A percentile compares a stretch with the other conserved stretches of the same genome.
These are phyloP conservation scores for Alternaria arbusti DNA, from an alignment of 2,329 filamentous ascomycete species.

Conservation along the genomic window DNA sequence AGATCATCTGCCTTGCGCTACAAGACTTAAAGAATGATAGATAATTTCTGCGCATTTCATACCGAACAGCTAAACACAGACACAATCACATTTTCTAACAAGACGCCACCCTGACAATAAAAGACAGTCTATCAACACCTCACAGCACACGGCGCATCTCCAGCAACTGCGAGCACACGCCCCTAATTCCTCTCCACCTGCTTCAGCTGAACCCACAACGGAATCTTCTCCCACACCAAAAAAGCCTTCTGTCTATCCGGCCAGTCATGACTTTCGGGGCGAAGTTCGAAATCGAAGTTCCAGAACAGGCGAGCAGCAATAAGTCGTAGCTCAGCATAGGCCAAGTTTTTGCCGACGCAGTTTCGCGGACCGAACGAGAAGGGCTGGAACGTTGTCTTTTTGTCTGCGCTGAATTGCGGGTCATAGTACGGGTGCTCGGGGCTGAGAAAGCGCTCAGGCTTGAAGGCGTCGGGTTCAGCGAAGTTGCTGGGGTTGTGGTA, in stretches of 20 bases:
- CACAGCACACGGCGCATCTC: neutral
- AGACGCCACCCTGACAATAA: no score
- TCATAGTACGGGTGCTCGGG: slow-evolving; percentile 17
- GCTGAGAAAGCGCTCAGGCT: slow-evolving; percentile 34
- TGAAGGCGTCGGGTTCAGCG: slow-evolving; percentile 21
- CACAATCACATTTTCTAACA: no score
- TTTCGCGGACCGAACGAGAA: slow-evolving; percentile 18
- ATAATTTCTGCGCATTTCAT: no score
- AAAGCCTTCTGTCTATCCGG: neutral
- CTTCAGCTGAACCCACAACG: neutral
- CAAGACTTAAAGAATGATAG: no score
- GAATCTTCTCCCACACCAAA: neutral
- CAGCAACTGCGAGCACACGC: neutral
- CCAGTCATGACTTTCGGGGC: neutral
- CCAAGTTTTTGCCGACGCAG: slow-evolving; percentile 36
- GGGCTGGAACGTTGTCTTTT: slow-evolving; percentile 36
- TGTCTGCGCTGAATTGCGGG: slow-evolving; percentile 23
- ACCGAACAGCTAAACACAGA: no score
- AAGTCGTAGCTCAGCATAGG: slow-evolving; percentile 47
- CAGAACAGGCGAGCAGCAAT: slow-evolving; percentile 48
- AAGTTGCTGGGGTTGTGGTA: slow-evolving; percentile 28
- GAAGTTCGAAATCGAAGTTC: slow-evolving; percentile 45
- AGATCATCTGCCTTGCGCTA: no score
- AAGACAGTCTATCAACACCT: no score
- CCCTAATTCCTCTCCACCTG: neutral